A percentile compares a stretch with the other conserved stretches of the same genome.
These are phyloP conservation scores for Suhomyces maxii DNA, from an alignment of 1,139 yeast genomes.

Conservation along the genomic window DNA sequence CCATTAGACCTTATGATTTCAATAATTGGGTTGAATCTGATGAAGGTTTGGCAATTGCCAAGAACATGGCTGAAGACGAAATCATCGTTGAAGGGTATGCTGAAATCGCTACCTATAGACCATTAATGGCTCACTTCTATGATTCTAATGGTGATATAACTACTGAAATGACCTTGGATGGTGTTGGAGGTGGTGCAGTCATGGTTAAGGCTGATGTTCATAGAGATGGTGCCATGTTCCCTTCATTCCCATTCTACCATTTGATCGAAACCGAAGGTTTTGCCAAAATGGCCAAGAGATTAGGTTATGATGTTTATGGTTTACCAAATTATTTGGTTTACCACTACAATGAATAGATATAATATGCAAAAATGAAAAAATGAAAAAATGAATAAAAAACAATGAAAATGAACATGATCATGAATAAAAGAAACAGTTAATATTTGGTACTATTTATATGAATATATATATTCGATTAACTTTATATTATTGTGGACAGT, in stretches of 20 bases:
- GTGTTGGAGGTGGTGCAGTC: conserved; percentile 97
- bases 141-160: conserved; percentile 59
- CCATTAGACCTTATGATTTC: conserved; percentile 86
- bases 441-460: too few relatives aligned
- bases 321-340: conserved; percentile 91
- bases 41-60: conserved; percentile 75
- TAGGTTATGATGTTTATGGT: conserved; percentile 89
- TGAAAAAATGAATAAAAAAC: too few relatives aligned
- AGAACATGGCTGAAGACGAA: conserved; percentile 75
- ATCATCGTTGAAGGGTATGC: conserved; percentile 90
- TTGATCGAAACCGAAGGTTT: conserved; percentile 97
- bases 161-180: conserved; percentile 81
- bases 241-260: conserved; percentile 95
- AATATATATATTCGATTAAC: too few relatives aligned
- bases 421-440: too few relatives aligned
- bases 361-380: too few relatives aligned
- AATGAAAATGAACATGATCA: too few relatives aligned
- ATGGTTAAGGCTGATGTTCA: conserved; percentile 96
- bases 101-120: conserved; percentile 90
- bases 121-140: conserved; percentile 90
- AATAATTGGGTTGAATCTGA: conserved; percentile 97
- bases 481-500: too few relatives aligned
- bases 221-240: conserved; percentile 99
- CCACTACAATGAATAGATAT: conserved; percentile 65
- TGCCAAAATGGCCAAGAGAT: conserved; percentile 95